Conservation (phyloP, 495 filamentous ascomycete species). For the Sordaria brevicollis region DNA sequence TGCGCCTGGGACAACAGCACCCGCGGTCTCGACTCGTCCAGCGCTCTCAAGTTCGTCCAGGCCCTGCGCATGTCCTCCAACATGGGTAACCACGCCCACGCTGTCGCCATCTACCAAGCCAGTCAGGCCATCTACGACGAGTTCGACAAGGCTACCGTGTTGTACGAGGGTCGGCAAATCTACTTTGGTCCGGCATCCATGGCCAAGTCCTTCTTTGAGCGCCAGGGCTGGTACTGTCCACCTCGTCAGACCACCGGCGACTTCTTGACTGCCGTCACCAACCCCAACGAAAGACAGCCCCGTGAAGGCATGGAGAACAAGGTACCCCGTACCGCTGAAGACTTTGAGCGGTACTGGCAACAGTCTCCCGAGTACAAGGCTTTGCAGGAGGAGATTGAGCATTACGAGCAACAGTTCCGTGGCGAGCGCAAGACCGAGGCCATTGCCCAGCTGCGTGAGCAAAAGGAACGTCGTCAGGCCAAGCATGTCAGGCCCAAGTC, state of each 20-base stretch:
- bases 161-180: slow-evolving; percentile 57
- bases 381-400: slow-evolving; percentile 51
- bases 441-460: slow-evolving; percentile 12
- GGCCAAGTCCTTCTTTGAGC: slow-evolving; percentile 48
- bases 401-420: slow-evolving; percentile 44
- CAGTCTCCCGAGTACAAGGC: slow-evolving; percentile 34
- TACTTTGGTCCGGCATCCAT: slow-evolving; percentile 48
- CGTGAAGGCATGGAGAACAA: slow-evolving; percentile 51
- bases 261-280: slow-evolving; percentile 68
- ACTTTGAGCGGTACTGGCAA: slow-evolving; percentile 43
- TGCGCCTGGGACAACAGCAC: slow-evolving; percentile 47
- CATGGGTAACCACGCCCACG: slow-evolving; percentile 38
- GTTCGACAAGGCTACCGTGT: slow-evolving; percentile 51
- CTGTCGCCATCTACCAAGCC: slow-evolving; percentile 67
- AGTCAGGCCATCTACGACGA: slow-evolving; percentile 56
- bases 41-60: slow-evolving; percentile 38
- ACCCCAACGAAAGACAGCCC: slow-evolving; percentile 56
- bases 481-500: slow-evolving; percentile 36
- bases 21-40: slow-evolving; percentile 42
- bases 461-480: slow-evolving; percentile 21
- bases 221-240: slow-evolving; percentile 54
- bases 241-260: slow-evolving; percentile 63
- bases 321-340: slow-evolving; percentile 53
- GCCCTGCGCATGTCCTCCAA: slow-evolving; percentile 41
- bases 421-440: slow-evolving; percentile 26